These are phyloP conservation scores for Penicillium coffeae DNA, from an alignment of 495 filamentous ascomycete genomes.

Conservation along the genomic window DNA sequence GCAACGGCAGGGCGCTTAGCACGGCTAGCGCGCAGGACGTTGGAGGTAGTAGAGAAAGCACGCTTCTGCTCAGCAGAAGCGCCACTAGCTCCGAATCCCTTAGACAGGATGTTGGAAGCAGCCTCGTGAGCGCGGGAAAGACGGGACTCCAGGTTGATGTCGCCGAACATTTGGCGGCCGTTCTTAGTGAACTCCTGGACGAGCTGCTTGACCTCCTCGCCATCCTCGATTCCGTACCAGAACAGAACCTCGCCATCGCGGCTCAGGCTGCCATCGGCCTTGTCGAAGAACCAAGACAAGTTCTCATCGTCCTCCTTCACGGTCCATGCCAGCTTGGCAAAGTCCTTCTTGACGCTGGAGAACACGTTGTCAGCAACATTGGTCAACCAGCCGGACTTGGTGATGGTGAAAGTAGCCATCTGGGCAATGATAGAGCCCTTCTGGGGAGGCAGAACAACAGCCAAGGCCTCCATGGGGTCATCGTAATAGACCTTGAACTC, in stretches of 20 bases:
- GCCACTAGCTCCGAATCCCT: slow-evolving; percentile 41
- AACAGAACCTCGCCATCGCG: slow-evolving; percentile 86
- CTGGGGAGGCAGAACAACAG: slow-evolving; percentile 78
- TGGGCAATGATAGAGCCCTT: slow-evolving; percentile 58
- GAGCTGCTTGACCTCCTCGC: slow-evolving; percentile 79
- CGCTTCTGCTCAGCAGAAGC: slow-evolving; percentile 58
- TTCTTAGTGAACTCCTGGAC: slow-evolving; percentile 85
- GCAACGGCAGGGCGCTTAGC: slow-evolving; percentile 25
- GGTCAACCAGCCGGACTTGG: slow-evolving; percentile 90
- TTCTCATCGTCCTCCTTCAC: slow-evolving; percentile 97
- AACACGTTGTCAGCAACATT: slow-evolving; percentile 99
- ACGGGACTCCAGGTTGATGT: slow-evolving; percentile 82
- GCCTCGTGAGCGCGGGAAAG: slow-evolving; percentile 72
- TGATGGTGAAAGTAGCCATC: slow-evolving; percentile 90
- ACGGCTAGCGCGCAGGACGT: slow-evolving; percentile 37
- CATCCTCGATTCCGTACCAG: slow-evolving; percentile 88
- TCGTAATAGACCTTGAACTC: slow-evolving; percentile 94
- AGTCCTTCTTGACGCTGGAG: slow-evolving; percentile 86
- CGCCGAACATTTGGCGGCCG: slow-evolving; percentile 83
- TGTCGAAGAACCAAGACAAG: slow-evolving; percentile 97
- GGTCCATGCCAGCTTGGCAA: slow-evolving; percentile 91
- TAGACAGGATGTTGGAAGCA: slow-evolving; percentile 51
- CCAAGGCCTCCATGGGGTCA: slow-evolving; percentile 92
- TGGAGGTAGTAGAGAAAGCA: slow-evolving; percentile 57
- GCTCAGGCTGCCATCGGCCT: slow-evolving; percentile 87